Evolutionary conservation across 768 basidiomycete genomes (phyloP).

Genomic region (Kwoniella sp.): DNA sequence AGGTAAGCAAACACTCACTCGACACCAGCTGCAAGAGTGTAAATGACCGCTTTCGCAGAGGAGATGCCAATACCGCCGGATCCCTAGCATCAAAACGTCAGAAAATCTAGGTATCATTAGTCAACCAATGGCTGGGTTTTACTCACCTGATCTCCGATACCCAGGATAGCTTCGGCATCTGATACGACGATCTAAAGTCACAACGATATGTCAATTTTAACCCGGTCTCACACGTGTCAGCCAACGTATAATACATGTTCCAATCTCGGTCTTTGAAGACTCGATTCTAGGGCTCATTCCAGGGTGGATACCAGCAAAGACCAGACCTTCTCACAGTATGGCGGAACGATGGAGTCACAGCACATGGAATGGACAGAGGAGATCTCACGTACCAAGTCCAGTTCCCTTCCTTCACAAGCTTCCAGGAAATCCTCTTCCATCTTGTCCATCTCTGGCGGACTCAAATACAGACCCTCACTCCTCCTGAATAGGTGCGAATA

Average conservation of each 20-base stretch:
- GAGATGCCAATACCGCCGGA: slow-evolving; percentile 56
- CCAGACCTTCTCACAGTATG: no score
- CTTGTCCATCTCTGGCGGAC: slow-evolving; percentile 63
- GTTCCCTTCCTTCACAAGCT: slow-evolving; percentile 51
- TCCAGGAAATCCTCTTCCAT: slow-evolving; percentile 80
- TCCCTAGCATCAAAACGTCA: slow-evolving; percentile 29
- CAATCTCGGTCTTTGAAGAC: no score
- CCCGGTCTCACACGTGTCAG: slow-evolving; percentile 8
- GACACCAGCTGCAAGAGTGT: slow-evolving; percentile 58
- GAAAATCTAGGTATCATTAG: no score
- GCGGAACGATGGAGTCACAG: not conserved
- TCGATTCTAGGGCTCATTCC: no score
- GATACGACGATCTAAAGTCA: slow-evolving; percentile 53
- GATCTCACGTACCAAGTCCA: slow-evolving; percentile 40
- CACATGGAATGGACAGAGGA: not conserved
- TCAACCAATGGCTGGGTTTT: not conserved
- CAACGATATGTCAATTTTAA: no score
- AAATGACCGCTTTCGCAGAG: slow-evolving; percentile 71
- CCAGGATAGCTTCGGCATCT: slow-evolving; percentile 53
- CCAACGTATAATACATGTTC: no score
- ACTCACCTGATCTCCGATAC: slow-evolving; percentile 51
- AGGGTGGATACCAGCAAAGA: no score
- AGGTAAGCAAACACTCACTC: slow-evolving; percentile 32
- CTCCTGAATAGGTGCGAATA: slow-evolving; percentile 82
- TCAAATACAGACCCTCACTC: slow-evolving; percentile 72